Percentiles rank a stretch among this genome's conserved stretches.
phyloP scores from a whole-genome alignment of 306 rosid genomes.

The Cucumis cinereus region DNA sequence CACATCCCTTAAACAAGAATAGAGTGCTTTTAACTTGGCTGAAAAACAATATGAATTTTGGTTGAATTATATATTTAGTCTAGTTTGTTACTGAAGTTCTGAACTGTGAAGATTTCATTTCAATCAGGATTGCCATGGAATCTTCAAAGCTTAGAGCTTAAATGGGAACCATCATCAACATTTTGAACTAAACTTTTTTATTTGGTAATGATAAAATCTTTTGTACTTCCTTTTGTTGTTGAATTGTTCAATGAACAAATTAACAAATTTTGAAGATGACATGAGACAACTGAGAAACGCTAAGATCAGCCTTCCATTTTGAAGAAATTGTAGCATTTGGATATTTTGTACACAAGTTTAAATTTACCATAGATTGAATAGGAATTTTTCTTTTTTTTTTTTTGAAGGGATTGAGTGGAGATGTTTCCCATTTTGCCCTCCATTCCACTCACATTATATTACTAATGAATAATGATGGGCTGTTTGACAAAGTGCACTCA shows the following conservation, averaged over 20 bases:
- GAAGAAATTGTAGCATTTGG: not conserved
- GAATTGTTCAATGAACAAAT: not conserved
- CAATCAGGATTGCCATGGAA: not conserved
- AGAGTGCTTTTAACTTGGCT: not conserved
- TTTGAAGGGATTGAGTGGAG: not conserved
- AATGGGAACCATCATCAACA: too few relatives aligned
- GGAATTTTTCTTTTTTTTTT: too few relatives aligned
- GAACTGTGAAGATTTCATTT: not conserved
- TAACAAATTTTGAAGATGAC: not conserved
- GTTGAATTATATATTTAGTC: not conserved
- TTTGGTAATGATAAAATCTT: not conserved
- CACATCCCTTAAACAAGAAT: not conserved
- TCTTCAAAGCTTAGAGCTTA: too few relatives aligned
- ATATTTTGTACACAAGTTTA: not conserved
- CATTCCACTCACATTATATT: not conserved
- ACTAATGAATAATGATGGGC: not conserved
- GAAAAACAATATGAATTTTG: not conserved
- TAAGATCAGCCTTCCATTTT: not conserved
- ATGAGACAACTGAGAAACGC: not conserved
- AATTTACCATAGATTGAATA: not conserved
- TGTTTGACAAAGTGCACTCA: not conserved
- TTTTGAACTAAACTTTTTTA: not conserved
- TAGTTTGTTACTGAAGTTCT: not conserved
- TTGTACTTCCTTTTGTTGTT: not conserved
- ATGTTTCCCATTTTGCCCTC: not conserved